Evolutionary conservation across 164 flowering plant genomes (phyloP).

Genomic region (Aristolochia fimbriata): DNA sequence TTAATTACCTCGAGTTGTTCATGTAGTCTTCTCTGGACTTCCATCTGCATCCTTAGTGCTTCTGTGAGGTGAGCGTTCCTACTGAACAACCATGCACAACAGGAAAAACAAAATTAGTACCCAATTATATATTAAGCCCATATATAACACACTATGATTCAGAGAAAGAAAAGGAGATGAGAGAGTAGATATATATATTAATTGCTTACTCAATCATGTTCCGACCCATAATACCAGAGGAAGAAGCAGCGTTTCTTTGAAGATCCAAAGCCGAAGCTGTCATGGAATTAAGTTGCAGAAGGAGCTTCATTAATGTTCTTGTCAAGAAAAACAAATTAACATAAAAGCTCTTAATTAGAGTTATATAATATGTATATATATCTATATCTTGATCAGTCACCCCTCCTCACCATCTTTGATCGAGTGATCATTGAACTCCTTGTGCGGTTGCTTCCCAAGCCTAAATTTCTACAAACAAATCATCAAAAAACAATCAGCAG

Average conservation of each 20-base stretch:
- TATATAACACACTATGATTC: too few relatives aligned
- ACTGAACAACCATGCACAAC: conserved; percentile 6
- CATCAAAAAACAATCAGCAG: neutral
- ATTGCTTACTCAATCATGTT: conserved; percentile 75
- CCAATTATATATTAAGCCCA: too few relatives aligned
- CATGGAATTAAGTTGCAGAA: neutral
- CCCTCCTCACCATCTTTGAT: conserved; percentile 69
- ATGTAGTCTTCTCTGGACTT: conserved; percentile 91
- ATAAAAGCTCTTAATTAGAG: neutral
- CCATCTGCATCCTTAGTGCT: conserved; percentile 90
- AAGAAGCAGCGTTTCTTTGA: conserved; percentile 64
- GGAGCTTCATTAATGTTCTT: too few relatives aligned
- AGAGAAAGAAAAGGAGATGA: too few relatives aligned
- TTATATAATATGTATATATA: too few relatives aligned
- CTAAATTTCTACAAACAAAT: conserved; percentile 66
- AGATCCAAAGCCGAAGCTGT: conserved; percentile 64
- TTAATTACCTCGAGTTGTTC: conserved; percentile 98
- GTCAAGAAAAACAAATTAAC: neutral
- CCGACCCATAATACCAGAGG: conserved; percentile 63
- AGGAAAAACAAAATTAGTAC: neutral
- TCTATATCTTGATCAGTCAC: neutral
- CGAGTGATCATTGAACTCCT: conserved; percentile 88
- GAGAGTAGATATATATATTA: neutral
- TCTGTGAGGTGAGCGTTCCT: conserved; percentile 51
- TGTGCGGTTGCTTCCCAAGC: conserved; percentile 99